Evolutionary conservation across 2,329 filamentous ascomycete species (phyloP).

Genomic region (Xylariaceae sp.): DNA sequence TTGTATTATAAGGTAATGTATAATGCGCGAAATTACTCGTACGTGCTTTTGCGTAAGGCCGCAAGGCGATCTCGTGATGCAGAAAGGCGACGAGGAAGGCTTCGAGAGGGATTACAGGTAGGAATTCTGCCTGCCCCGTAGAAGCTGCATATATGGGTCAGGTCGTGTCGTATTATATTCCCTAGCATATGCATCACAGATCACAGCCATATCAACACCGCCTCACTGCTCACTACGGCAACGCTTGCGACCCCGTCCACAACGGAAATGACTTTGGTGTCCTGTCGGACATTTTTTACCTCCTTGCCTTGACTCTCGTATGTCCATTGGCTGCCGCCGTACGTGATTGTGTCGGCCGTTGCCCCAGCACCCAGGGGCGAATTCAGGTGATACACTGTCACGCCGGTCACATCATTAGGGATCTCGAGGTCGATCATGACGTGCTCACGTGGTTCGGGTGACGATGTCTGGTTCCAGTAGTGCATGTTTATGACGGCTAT

Average conservation of each 20-base stretch:
- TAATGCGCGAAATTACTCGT: too few species aligned
- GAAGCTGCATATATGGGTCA: background rate
- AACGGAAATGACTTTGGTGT: conserved; percentile 28
- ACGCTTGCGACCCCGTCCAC: conserved; percentile 26
- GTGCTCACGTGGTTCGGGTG: conserved; percentile 21
- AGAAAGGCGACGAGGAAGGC: too few species aligned
- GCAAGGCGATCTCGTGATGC: too few species aligned
- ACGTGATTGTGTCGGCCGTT: conserved; percentile 32
- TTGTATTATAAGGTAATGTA: too few species aligned
- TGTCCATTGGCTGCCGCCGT: conserved; percentile 37
- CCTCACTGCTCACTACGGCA: conserved; percentile 29
- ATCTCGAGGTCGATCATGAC: conserved; percentile 25
- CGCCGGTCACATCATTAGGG: conserved; percentile 18
- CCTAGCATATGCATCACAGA: background rate
- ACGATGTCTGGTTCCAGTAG: conserved; percentile 35
- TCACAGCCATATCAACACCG: conserved; percentile 27
- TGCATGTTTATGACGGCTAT: conserved; percentile 33
- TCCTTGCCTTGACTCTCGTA: conserved; percentile 33
- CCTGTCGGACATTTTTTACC: conserved; percentile 31
- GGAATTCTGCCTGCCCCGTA: background rate
- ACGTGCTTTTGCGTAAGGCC: too few species aligned
- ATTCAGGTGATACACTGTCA: conserved; percentile 30
- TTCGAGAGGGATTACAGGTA: too few species aligned
- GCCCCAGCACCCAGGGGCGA: conserved; percentile 34
- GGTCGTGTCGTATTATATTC: too few species aligned